These are phyloP conservation scores for Pythium graminicola DNA, from an alignment of 352 stramenopile species.

Conservation along the genomic window DNA sequence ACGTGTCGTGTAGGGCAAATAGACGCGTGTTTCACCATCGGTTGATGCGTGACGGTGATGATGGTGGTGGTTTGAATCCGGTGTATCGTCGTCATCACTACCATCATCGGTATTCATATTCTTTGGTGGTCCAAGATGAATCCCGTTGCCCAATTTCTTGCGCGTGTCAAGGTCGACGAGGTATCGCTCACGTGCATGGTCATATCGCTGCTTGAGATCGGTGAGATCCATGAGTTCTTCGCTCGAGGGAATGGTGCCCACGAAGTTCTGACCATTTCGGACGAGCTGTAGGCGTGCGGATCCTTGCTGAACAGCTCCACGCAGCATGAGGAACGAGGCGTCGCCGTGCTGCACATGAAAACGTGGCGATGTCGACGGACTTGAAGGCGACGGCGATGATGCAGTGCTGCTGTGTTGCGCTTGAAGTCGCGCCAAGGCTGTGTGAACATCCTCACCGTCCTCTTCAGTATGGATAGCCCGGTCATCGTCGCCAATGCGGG, in stretches of 20 bases:
- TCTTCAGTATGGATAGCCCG: background rate
- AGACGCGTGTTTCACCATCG: conserved; percentile 18
- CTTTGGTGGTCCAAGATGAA: background rate
- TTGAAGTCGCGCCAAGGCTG: conserved; percentile 6
- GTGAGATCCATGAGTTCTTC: conserved; percentile 28
- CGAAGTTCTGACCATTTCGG: conserved; percentile 42
- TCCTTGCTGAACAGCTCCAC: conserved; percentile 45
- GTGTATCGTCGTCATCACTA: conserved; percentile 1
- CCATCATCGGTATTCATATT: background rate
- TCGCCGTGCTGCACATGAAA: conserved; percentile 23
- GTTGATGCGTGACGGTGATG: background rate
- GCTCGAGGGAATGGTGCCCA: conserved; percentile 28
- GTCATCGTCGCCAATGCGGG: background rate
- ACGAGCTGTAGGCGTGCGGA: conserved; percentile 37
- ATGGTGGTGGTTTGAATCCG: background rate
- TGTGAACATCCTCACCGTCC: conserved; percentile 13
- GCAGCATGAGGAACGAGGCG: conserved; percentile 42
- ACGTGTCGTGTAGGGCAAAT: conserved; percentile 67
- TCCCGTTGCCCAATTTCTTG: background rate
- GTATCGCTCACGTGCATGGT: conserved; percentile 10
- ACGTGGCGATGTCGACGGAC: conserved; percentile 1
- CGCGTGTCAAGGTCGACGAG: conserved; percentile 1
- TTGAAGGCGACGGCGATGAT: background rate
- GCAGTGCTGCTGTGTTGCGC: conserved; percentile 8
- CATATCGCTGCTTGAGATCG: conserved; percentile 15